Percentiles rank a stretch among this genome's conserved stretches.
These are phyloP conservation scores for Pseudogymnoascus sp. DNA, from an alignment of 2,329 filamentous ascomycete species.

Conservation along the genomic window DNA sequence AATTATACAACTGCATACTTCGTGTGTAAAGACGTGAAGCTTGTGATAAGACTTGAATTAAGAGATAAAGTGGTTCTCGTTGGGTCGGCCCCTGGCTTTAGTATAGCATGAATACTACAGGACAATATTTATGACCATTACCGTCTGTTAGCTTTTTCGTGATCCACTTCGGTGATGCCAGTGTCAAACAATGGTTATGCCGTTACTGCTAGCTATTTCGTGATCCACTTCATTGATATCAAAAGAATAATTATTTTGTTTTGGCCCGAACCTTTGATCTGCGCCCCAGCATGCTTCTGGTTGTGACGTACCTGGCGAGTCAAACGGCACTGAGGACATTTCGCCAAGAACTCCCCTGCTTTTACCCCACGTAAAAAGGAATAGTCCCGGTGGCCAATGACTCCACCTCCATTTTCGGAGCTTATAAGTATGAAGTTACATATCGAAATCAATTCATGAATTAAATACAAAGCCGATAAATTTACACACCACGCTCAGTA, in stretches of 20 bases:
- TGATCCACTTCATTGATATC: neutral
- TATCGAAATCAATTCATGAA: neutral
- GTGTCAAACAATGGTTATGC: neutral
- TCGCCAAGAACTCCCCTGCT: slow-evolving; percentile 2
- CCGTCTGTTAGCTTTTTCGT: neutral
- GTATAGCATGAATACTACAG: neutral
- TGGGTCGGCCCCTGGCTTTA: neutral
- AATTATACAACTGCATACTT: neutral
- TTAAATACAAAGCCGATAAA: slow-evolving; percentile 7
- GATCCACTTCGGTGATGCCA: neutral
- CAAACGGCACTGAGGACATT: neutral
- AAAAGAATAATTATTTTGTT: neutral
- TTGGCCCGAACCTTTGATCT: neutral
- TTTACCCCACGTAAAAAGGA: slow-evolving; percentile 9
- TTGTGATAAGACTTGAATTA: neutral
- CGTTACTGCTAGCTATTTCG: neutral
- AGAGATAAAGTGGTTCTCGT: neutral
- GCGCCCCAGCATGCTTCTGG: neutral
- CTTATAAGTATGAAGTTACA: slow-evolving; percentile 6
- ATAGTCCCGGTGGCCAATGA: slow-evolving; percentile 7
- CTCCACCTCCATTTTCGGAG: slow-evolving; percentile 9
- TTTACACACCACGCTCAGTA: neutral
- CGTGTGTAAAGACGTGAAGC: neutral
- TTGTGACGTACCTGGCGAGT: slow-evolving; percentile 4
- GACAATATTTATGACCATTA: neutral